These are phyloP conservation scores for Ophiostoma populinum DNA, from an alignment of 2,329 filamentous ascomycete species.

Conservation along the genomic window DNA sequence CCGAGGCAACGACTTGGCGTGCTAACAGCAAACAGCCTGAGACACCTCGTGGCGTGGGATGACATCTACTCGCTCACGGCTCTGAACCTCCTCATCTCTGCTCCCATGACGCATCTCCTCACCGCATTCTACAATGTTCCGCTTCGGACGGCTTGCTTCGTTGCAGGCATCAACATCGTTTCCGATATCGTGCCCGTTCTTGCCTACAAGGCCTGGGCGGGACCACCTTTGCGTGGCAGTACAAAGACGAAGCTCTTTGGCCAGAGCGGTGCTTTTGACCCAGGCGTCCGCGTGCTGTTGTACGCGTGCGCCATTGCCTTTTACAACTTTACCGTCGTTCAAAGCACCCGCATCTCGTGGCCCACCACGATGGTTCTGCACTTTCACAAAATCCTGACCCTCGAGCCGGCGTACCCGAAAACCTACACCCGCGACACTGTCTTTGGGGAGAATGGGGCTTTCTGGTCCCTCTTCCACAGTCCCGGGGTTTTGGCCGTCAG, in stretches of 20 bases:
- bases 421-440: neutral
- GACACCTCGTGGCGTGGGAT: conserved; percentile 54
- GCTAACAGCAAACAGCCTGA: conserved; percentile 26
- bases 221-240: neutral
- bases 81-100: conserved; percentile 52
- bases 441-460: neutral
- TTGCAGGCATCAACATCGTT: conserved; percentile 1
- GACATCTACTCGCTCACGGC: conserved; percentile 40
- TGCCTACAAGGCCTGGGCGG: conserved; percentile 1
- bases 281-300: conserved; percentile 31
- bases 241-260: too few species aligned
- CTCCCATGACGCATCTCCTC: conserved; percentile 61
- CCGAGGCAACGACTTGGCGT: too few species aligned
- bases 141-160: neutral
- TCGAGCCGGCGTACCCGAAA: conserved; percentile 37
- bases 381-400: conserved; percentile 53
- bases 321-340: conserved; percentile 56
- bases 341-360: conserved; percentile 52
- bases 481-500: neutral
- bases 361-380: conserved; percentile 55
- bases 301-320: conserved; percentile 52
- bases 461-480: conserved; percentile 2
- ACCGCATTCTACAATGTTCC: conserved; percentile 56
- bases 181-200: conserved; percentile 5
- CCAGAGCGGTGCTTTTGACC: too few species aligned